Percentiles rank a stretch among this genome's conserved stretches.
Evolutionary conservation across 2,329 filamentous ascomycete species (phyloP).

Genomic region (Emergomyces africanus): DNA sequence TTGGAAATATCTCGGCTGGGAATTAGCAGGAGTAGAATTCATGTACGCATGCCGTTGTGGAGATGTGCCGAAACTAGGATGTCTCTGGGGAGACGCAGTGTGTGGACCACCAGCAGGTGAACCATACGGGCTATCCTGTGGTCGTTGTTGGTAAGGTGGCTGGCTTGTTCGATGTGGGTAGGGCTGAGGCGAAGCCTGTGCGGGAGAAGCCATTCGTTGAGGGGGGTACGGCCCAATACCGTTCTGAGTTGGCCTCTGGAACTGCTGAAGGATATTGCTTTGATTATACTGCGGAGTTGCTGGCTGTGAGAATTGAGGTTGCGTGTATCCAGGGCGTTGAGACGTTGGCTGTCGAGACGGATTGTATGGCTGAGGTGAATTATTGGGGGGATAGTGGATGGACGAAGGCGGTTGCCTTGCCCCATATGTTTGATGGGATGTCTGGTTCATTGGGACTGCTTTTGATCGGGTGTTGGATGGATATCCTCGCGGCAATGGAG

Average conservation of each 20-base stretch:
- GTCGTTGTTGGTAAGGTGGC: constrained; percentile 10
- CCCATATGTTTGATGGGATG: constrained; percentile 19
- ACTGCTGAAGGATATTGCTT: constrained; percentile 25
- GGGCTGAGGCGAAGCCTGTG: constrained; percentile 23
- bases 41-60: constrained; percentile 24
- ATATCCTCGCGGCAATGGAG: constrained; percentile 20
- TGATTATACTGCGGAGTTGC: constrained; percentile 19
- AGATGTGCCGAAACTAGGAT: constrained; percentile 19
- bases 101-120: constrained; percentile 14
- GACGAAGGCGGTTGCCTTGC: constrained; percentile 21
- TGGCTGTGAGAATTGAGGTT: constrained; percentile 23
- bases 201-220: constrained; percentile 18
- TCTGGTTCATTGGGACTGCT: constrained; percentile 17
- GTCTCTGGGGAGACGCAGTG: constrained; percentile 23
- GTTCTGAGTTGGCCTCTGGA: constrained; percentile 28
- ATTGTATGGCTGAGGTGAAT: constrained; percentile 17
- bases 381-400: constrained; percentile 21
- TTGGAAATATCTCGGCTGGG: constrained; percentile 20
- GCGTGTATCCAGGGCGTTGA: constrained; percentile 24
- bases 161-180: constrained; percentile 26
- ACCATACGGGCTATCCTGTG: constrained; percentile 17
- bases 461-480: constrained; percentile 18
- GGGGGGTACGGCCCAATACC: constrained; percentile 22
- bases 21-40: constrained; percentile 17
- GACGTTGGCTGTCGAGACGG: constrained; percentile 20